A percentile compares a stretch with the other conserved stretches of the same genome.
Evolutionary conservation across 768 basidiomycete species (phyloP).

Genomic region (Candolleomyces aberdarensis): DNA sequence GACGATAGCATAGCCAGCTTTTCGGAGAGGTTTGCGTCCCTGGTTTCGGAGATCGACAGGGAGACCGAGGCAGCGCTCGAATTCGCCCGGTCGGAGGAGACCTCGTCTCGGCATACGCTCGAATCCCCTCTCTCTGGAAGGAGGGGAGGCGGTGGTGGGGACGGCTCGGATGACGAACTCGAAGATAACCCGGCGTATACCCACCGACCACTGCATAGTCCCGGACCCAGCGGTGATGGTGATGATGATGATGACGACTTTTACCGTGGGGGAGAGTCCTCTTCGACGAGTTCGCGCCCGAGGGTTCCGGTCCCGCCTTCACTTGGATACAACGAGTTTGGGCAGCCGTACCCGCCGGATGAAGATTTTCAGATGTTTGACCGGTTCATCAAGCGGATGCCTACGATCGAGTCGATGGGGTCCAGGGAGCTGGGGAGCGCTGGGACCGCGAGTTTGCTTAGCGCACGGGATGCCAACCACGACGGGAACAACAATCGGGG

Average conservation of each 20-base stretch:
- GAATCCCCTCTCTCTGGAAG: not conserved
- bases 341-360: slow-evolving; percentile 43
- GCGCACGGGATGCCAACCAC: slow-evolving; percentile 14
- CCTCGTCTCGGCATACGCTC: slow-evolving; percentile 13
- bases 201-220: slow-evolving; percentile 5
- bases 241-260: slow-evolving; percentile 22
- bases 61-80: slow-evolving; percentile 51
- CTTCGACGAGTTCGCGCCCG: too few species aligned
- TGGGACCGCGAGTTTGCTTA: slow-evolving; percentile 18
- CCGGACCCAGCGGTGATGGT: not conserved
- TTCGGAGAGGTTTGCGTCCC: slow-evolving; percentile 47
- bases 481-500: slow-evolving; percentile 6
- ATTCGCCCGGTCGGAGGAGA: slow-evolving; percentile 29
- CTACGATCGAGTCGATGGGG: slow-evolving; percentile 76
- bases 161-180: slow-evolving; percentile 2
- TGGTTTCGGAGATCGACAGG: slow-evolving; percentile 47
- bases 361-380: slow-evolving; percentile 61
- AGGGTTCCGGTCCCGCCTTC: slow-evolving; percentile 21
- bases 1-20: slow-evolving; percentile 41
- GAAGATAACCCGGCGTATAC: slow-evolving; percentile 1
- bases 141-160: not conserved
- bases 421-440: slow-evolving; percentile 51
- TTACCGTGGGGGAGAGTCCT: slow-evolving; percentile 14
- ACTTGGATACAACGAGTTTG: slow-evolving; percentile 48
- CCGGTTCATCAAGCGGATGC: slow-evolving; percentile 67